Evolutionary conservation across 768 basidiomycete species (phyloP), one percentile per base, ranked within the genome.

Genomic region (Tulasnella sp.): DNA sequence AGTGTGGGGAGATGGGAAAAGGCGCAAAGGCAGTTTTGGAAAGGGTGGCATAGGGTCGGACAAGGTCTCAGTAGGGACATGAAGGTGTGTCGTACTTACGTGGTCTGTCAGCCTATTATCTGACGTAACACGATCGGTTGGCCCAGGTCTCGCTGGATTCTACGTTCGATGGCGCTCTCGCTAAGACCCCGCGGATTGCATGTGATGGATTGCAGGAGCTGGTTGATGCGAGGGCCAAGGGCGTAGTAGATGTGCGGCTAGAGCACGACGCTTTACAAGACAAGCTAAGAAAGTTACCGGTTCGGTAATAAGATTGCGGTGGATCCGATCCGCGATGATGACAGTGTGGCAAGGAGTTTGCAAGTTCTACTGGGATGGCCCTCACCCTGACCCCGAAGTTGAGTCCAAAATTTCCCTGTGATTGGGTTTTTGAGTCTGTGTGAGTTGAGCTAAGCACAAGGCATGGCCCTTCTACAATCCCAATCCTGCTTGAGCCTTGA

Each of bases 1-100:
- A 78, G 77, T 1, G 74, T 84, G 4, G 78, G 80, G 11, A 74
- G 73, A 61, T 89, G 86, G 85, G 84, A 87, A 59, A 79, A 75
- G 64, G 80, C 81, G 2, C 84, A 85, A 68, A 72, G 70, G 58
- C 73, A 72, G 61, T 90, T 86, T 85, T 78, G 79, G 79, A 75
- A 78, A 55, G 85, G 88, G 67, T 84, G 81, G 75, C 67, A 66
- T 19, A 74, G 86, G 51, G 74, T 86, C 2, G 78, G 79, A 4
- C 74, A 81, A 50, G 83, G 86, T 0, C 72, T 86, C 38, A 75
- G 77, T 48, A 74, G 85, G 47, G 85, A 88, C 69, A 70, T 87
- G 21, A 74, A 76, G 75, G 86, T 84, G 67, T 44, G 75, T 15
- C 10, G 10, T 13, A 26, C 10, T 11, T 32, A 41, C 13, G 15